Conservation (phyloP, 1,139 yeast species). For the Saccharomycopsis hybrid region DNA sequence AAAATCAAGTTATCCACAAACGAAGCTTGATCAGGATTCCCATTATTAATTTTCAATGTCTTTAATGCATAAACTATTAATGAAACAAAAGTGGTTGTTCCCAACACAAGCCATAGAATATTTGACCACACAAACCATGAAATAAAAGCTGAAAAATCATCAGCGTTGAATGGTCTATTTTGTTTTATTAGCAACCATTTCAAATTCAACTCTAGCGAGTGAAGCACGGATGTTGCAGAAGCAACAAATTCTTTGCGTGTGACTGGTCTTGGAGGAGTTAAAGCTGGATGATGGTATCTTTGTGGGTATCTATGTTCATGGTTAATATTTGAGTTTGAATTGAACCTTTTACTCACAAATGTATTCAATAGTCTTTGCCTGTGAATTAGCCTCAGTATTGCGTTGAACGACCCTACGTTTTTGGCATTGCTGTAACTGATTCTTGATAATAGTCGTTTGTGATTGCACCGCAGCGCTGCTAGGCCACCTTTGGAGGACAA, state of each 20-base stretch:
- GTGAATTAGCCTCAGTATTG: too few relatives aligned
- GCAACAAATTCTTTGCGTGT: conserved; percentile 14
- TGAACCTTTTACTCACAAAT: too few relatives aligned
- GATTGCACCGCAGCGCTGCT: too few relatives aligned
- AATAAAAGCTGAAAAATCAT: conserved; percentile 52
- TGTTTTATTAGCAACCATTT: conserved; percentile 54
- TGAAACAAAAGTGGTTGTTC: conserved; percentile 61
- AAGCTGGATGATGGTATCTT: too few relatives aligned
- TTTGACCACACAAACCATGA: conserved; percentile 53
- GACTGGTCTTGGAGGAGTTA: neutral
- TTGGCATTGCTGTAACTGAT: too few relatives aligned
- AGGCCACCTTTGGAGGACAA: too few relatives aligned
- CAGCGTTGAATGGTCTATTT: conserved; percentile 44
- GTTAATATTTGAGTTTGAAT: too few relatives aligned
- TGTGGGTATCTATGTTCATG: too few relatives aligned
- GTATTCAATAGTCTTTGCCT: too few relatives aligned
- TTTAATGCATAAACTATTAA: conserved; percentile 39
- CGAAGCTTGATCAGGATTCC: neutral
- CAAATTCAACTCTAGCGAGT: conserved; percentile 43
- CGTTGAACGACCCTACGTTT: too few relatives aligned
- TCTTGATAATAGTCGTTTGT: too few relatives aligned
- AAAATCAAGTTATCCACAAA: conserved; percentile 12
- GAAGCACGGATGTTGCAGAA: conserved; percentile 27
- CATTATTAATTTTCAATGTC: neutral
- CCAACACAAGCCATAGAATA: conserved; percentile 51